These are phyloP conservation scores for Lotus japonicus DNA, from an alignment of 306 rosid genomes.

Conservation along the genomic window DNA sequence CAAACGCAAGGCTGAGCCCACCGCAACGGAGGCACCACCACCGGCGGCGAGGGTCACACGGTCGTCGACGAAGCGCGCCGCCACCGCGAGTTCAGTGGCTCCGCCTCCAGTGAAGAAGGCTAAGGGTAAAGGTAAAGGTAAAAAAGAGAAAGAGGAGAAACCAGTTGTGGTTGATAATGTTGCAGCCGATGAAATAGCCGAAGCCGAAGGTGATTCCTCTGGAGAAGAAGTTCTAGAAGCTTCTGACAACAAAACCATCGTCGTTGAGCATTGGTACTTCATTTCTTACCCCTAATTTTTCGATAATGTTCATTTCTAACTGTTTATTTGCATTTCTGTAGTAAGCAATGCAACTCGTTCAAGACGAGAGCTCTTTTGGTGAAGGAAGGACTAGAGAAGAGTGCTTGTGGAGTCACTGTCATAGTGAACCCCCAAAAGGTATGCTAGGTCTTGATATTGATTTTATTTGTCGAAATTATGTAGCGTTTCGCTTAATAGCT, in stretches of 20 bases:
- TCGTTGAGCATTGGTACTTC: conserved; percentile 32
- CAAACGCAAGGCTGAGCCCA: not conserved
- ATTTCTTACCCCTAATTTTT: not conserved
- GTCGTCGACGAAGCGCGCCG: not conserved
- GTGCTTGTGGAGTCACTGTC: conserved; percentile 43
- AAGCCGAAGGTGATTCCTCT: not conserved
- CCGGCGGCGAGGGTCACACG: conserved; percentile 17
- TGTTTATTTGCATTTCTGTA: conserved; percentile 20
- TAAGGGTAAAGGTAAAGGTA: not conserved
- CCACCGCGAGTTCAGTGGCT: not conserved
- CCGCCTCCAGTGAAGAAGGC: not conserved
- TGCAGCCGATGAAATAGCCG: not conserved
- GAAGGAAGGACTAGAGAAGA: conserved; percentile 52
- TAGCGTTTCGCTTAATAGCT: too few relatives aligned
- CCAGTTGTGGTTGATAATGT: too few relatives aligned
- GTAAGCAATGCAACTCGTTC: conserved; percentile 71
- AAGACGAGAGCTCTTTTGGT: conserved; percentile 54
- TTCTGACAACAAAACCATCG: not conserved
- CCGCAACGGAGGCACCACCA: not conserved
- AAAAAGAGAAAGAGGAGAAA: not conserved
- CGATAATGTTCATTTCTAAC: not conserved
- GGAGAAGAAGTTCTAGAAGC: not conserved
- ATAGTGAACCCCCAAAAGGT: conserved; percentile 73
- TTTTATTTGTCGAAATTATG: too few relatives aligned
- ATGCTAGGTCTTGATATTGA: not conserved